phyloP scores from a whole-genome alignment of 371 early-diverging fungal species.

The Phascolomyces articulosus region DNA sequence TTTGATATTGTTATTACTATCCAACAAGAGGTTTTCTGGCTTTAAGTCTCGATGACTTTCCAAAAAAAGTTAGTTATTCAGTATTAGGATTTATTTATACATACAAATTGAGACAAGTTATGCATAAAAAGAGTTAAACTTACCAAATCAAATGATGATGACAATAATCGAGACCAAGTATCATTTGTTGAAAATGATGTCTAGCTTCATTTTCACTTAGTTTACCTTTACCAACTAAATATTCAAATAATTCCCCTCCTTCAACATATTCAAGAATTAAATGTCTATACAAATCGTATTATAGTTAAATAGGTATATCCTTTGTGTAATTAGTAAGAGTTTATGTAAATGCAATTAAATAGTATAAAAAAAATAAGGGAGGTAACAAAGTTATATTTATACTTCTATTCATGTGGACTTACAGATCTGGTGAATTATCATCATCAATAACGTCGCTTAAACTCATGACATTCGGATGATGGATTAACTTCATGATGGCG shows the following conservation, averaged over 20 bases:
- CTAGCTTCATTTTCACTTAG: conserved; percentile 84
- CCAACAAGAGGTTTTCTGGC: conserved; percentile 93
- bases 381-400: background rate
- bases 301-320: too few relatives aligned
- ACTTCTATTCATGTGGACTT: too few relatives aligned
- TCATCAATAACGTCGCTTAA: conserved; percentile 78
- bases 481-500: conserved; percentile 73
- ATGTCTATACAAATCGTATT: too few relatives aligned
- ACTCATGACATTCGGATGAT: conserved; percentile 73
- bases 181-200: conserved; percentile 93
- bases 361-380: conserved; percentile 6
- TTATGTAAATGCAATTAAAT: background rate
- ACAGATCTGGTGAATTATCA: conserved; percentile 67
- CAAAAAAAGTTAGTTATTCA: background rate
- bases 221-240: conserved; percentile 49
- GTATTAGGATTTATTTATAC: background rate
- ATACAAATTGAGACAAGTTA: too few relatives aligned
- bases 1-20: conserved; percentile 78
- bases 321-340: too few relatives aligned
- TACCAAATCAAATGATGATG: conserved; percentile 69
- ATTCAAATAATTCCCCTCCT: conserved; percentile 57
- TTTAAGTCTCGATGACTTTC: conserved; percentile 96
- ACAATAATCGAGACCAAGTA: conserved; percentile 92
- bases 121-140: too few relatives aligned
- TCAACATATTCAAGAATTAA: conserved; percentile 52